These are phyloP conservation scores for Zymoseptoria pseudotritici DNA, from an alignment of 2,329 filamentous ascomycete genomes.

Conservation along the genomic window DNA sequence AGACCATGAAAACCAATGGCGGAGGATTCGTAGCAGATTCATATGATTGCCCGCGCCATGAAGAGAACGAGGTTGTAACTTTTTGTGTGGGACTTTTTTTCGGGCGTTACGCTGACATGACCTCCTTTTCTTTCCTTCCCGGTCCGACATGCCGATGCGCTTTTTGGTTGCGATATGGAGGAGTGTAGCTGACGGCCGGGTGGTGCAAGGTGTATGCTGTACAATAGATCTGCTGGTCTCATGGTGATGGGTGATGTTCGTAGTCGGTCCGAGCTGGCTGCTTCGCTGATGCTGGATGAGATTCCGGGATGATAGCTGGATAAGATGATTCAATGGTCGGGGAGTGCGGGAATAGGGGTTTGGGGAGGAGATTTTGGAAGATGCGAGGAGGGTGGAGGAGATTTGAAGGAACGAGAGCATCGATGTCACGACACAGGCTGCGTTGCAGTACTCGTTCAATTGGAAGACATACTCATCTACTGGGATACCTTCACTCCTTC, in stretches of 20 bases:
- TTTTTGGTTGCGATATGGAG: too few relatives aligned
- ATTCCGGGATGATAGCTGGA: constrained; percentile 19
- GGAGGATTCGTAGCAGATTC: constrained; percentile 29
- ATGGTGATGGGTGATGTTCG: constrained; percentile 6
- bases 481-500: constrained; percentile 12
- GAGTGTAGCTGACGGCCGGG: too few relatives aligned
- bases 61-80: constrained; percentile 33
- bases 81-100: constrained; percentile 32
- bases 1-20: constrained; percentile 29
- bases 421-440: too few relatives aligned
- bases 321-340: constrained; percentile 14
- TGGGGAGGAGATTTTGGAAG: constrained; percentile 13
- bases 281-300: constrained; percentile 13
- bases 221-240: constrained; percentile 1
- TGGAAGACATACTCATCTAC: neutral
- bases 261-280: constrained; percentile 4
- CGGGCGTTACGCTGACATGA: constrained; percentile 14
- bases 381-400: constrained; percentile 1
- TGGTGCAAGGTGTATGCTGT: too few relatives aligned
- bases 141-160: constrained; percentile 3
- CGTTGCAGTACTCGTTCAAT: too few relatives aligned
- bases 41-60: constrained; percentile 28
- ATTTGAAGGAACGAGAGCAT: neutral
- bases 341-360: constrained; percentile 10
- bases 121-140: neutral